Base-by-base conservation (phyloP, 2,329 filamentous ascomycete species). In the Monilinia vaccinii-corymbosi region DNA sequence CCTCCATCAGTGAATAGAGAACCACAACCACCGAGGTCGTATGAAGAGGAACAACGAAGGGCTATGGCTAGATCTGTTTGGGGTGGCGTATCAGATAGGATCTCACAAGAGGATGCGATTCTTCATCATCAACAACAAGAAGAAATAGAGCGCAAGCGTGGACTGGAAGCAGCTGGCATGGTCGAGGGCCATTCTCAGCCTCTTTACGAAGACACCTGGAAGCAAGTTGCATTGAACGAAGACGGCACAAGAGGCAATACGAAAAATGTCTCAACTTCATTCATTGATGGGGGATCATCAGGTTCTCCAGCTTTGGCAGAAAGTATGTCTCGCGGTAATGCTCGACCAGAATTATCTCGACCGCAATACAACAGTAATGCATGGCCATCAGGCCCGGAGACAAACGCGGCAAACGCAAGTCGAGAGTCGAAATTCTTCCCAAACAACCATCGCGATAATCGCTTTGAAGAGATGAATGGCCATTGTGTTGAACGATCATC, bases 401-500 rank as follows among this genome's bases (percentile, higher is more conserved):
- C 62, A 64, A 66, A 66, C 66, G 65, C 73, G 25, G 67, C 77
- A 4, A 75, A 80, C 40, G 75, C 79, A 61, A 73, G 75, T 23
- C 78, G 82, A 25, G 74, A 78, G 21, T 87, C 84, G 9, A 75
- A 83, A 47, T 87, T 87, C 71, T 87, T 87, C 71, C 84, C 84
- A 11, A 69, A 62, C 45, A 65, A 66, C 55, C 60, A 57, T 16
- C 70, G 78, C 2, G 82, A 84, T 65, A 65, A 72, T 38, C 78
- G 78, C 16, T 67, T 72, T 11, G 78, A 80, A 51, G 66, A 69
- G 21, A 61, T 67, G 55, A 68, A 56, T 40, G 50, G 40, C 14
- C 16, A 28, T 53, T n/a, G 67, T 28, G 77, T 77, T 48, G 72
- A 74, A n/a, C 69, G 68, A 65, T 69, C 68, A 49, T 68, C 63